phyloP scores from a whole-genome alignment of 768 basidiomycete species.

The Sporobolomyces roseus region DNA sequence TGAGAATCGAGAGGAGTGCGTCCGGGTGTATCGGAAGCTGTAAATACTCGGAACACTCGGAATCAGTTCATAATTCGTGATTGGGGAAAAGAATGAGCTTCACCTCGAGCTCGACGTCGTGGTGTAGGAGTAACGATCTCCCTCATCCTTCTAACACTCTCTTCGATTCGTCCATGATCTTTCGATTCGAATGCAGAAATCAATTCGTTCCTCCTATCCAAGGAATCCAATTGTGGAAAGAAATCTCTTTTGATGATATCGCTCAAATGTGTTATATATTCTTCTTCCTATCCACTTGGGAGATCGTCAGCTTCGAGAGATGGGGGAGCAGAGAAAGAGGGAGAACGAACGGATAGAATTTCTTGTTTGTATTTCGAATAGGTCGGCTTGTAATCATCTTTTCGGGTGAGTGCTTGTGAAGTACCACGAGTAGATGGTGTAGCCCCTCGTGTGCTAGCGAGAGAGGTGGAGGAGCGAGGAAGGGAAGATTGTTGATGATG shows the following conservation, averaged over 20 bases:
- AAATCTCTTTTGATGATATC: constrained; percentile 95
- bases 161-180: constrained; percentile 52
- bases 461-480: too few species aligned
- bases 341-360: constrained; percentile 26
- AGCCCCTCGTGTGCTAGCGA: too few species aligned
- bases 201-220: constrained; percentile 83
- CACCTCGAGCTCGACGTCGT: neutral
- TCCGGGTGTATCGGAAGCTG: constrained; percentile 52
- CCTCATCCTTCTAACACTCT: constrained; percentile 40
- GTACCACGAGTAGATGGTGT: neutral
- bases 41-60: neutral
- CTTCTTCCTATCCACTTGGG: constrained; percentile 62
- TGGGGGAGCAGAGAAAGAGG: constrained; percentile 46
- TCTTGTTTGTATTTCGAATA: constrained; percentile 24
- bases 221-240: constrained; percentile 86
- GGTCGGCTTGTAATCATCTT: neutral
- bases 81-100: too few species aligned
- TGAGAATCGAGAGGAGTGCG: constrained; percentile 61
- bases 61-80: neutral
- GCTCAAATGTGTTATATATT: constrained; percentile 84
- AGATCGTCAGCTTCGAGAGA: neutral
- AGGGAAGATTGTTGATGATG: neutral
- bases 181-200: constrained; percentile 71
- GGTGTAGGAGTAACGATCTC: constrained; percentile 40
- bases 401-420: neutral